Base-by-base conservation (phyloP, 2,329 filamentous ascomycete genomes). In the Chrysoporthe puriensis region DNA sequence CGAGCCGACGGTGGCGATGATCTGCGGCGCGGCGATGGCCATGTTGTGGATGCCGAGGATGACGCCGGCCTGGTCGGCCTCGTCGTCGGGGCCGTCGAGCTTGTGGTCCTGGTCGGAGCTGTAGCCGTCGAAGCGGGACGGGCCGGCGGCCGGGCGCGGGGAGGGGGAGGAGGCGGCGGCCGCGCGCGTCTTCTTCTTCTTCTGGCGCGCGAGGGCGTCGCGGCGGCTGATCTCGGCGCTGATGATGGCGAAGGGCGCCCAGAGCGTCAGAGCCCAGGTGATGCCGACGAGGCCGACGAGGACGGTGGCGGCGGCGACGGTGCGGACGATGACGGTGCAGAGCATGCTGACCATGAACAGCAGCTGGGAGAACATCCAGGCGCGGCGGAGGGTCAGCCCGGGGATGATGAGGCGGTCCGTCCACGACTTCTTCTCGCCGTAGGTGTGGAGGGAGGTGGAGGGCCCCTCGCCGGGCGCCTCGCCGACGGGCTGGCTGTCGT, bases 11-110 rank as follows among this genome's bases (percentile, higher is more conserved):
- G 94, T 97, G 13, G 95, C 94, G 65, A 97, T 85, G 69, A 97
- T 94, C 77, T 98, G 95, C 1, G 95, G 95, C 5, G 93, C 90
- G 0, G 94, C 93, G 72, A 98, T 92, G 18, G 94, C 91, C 80
- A 98, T 95, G 78, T 98, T 98, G 82, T 98, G 95, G 65, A 98
- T 94, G 9, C 95, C 95, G 2, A 98, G 85, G 57, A 98, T 93
- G 52, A 97, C 91, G 54, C 95, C 94, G 4, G 94, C 93, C 76
- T 96, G 91, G 74, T 94, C 91, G 2, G 87, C 83, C 50, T 87
- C 84, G 36, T 87, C 84, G 59, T 86, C 78, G 8, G 78, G 78
- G 11, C 73, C 73, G 36, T 77, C 71, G 4, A 75, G 71, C 40
- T 78, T 70, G 13, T 74, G 71, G 58, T 74, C 70, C 42, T 73